These are phyloP conservation scores for Grifola frondosa DNA, from an alignment of 1,284 basidiomycete species.

Conservation along the genomic window DNA sequence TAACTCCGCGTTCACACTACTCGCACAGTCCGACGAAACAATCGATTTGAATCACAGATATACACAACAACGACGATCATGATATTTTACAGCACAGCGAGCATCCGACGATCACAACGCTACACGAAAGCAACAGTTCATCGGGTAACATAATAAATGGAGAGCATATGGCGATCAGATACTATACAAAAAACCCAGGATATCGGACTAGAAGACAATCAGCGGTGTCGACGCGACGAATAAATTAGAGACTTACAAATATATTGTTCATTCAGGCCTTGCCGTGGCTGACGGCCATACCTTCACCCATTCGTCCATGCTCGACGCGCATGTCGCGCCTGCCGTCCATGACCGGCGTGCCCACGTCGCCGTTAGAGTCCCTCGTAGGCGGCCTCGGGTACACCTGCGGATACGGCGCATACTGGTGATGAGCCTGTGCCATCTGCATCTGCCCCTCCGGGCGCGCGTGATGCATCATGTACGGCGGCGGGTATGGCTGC, in stretches of 20 bases:
- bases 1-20: too few species aligned
- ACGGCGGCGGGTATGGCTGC: conserved; percentile 47
- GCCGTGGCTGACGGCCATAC: conserved; percentile 17
- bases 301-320: conserved; percentile 20
- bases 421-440: conserved; percentile 22
- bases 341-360: conserved; percentile 17
- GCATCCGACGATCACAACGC: too few species aligned
- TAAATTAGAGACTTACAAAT: not conserved
- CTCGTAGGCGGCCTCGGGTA: conserved; percentile 23
- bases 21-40: too few species aligned
- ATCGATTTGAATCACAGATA: too few species aligned
- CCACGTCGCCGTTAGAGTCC: conserved; percentile 14
- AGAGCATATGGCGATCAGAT: too few species aligned
- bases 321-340: conserved; percentile 24
- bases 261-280: conserved; percentile 15
- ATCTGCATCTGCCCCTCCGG: conserved; percentile 42
- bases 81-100: too few species aligned
- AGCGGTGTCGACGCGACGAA: too few species aligned
- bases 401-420: conserved; percentile 34
- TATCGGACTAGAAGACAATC: too few species aligned
- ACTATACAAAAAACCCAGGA: too few species aligned
- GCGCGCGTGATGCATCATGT: conserved; percentile 46
- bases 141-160: too few species aligned
- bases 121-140: too few species aligned
- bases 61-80: too few species aligned